These are phyloP conservation scores for Fusarium sp. DNA, from an alignment of 2,329 filamentous ascomycete genomes.

Conservation along the genomic window DNA sequence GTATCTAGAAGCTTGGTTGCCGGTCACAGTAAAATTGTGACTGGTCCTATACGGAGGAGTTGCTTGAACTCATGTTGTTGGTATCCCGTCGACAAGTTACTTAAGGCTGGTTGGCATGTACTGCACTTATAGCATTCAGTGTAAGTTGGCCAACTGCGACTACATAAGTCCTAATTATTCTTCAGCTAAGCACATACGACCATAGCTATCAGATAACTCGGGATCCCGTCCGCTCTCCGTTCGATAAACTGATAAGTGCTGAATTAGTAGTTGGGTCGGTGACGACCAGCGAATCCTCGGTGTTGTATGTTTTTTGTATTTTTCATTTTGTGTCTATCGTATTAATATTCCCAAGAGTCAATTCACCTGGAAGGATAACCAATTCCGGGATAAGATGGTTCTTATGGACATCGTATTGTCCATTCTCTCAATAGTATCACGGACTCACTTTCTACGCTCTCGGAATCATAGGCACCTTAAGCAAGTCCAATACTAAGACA, in stretches of 20 bases:
- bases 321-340: neutral
- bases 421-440: slow-evolving; percentile 45
- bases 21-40: neutral
- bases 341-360: rapidly evolving
- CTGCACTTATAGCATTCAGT: no score
- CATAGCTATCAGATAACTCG: slow-evolving; percentile 34
- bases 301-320: slow-evolving; percentile 29
- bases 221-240: slow-evolving; percentile 35
- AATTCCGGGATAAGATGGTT: neutral
- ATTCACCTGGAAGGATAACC: neutral
- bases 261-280: slow-evolving; percentile 34
- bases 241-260: slow-evolving; percentile 32
- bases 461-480: slow-evolving; percentile 57
- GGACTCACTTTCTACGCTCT: slow-evolving; percentile 37
- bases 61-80: neutral
- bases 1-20: neutral
- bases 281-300: slow-evolving; percentile 35
- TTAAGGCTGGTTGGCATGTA: no score
- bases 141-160: neutral
- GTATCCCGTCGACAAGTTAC: neutral
- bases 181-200: slow-evolving; percentile 12
- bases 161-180: neutral
- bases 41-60: neutral
- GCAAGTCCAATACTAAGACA: slow-evolving; percentile 53
- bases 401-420: slow-evolving; percentile 10